These are phyloP conservation scores for Sporothrix protearum DNA, from an alignment of 2,329 filamentous ascomycete genomes.

Conservation along the genomic window DNA sequence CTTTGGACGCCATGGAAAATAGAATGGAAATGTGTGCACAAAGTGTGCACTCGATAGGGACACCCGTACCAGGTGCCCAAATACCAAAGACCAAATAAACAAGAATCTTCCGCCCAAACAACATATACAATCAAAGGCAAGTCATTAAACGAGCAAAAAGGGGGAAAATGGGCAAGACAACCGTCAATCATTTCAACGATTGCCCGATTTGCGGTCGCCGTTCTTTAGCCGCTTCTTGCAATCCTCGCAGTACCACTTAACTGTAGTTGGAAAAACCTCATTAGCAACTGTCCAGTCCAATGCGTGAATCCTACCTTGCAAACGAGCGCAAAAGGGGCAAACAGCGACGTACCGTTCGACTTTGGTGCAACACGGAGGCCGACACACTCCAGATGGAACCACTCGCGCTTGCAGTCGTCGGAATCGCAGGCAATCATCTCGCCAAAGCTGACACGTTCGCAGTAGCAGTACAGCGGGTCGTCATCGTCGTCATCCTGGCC, in stretches of 20 bases:
- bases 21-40: background rate
- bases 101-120: background rate
- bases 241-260: conserved; percentile 79
- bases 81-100: background rate
- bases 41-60: background rate
- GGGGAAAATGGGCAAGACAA: background rate
- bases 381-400: conserved; percentile 81
- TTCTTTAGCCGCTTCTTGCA: conserved; percentile 65
- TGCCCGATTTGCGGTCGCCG: conserved; percentile 50
- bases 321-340: background rate
- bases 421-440: conserved; percentile 82
- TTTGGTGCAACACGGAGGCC: conserved; percentile 75
- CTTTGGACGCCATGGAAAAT: background rate
- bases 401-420: conserved; percentile 68
- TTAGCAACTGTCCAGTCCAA: background rate
- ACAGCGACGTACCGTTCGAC: conserved; percentile 60
- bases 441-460: conserved; percentile 74
- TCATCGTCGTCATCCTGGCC: conserved; percentile 60
- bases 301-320: background rate
- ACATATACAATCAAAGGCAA: background rate
- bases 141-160: conserved; percentile 3
- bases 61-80: background rate
- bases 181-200: conserved; percentile 38
- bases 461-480: conserved; percentile 75
- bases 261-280: conserved; percentile 39